Evolutionary conservation across 371 early-diverging fungal genomes (phyloP).

Genomic region (Circinella umbellata): DNA sequence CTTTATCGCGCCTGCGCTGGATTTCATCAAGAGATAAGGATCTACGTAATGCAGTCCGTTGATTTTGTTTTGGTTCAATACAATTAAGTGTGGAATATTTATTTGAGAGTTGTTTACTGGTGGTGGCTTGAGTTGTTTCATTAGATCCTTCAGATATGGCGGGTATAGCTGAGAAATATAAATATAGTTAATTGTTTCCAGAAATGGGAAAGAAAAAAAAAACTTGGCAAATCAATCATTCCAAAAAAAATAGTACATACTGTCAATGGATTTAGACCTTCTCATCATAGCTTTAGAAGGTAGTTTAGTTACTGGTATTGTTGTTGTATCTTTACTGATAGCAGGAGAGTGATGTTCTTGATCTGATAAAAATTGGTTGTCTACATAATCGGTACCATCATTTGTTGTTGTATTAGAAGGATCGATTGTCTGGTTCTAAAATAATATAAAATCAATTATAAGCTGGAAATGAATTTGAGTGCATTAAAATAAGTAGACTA

Average conservation of each 20-base stretch:
- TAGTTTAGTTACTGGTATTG: neutral
- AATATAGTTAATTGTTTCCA: neutral
- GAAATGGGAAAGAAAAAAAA: neutral
- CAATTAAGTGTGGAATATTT: conserved; percentile 3
- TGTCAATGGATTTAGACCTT: conserved; percentile 1
- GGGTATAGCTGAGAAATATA: neutral
- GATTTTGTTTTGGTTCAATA: neutral
- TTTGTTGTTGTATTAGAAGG: too few relatives aligned
- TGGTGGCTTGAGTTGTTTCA: neutral
- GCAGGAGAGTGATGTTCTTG: too few relatives aligned
- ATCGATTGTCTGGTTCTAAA: neutral
- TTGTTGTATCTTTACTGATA: neutral
- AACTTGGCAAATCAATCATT: neutral
- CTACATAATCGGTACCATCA: too few relatives aligned
- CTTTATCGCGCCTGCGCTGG: neutral
- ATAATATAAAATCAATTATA: too few relatives aligned
- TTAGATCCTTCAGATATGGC: neutral
- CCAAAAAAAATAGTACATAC: neutral
- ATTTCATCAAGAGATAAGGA: conserved; percentile 5
- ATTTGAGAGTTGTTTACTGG: neutral
- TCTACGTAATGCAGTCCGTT: neutral
- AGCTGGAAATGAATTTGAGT: neutral
- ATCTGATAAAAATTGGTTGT: too few relatives aligned
- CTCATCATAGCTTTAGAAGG: neutral
- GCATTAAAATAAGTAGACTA: neutral